These are phyloP conservation scores for sorghum (Sorghum bicolor) DNA, from an alignment of 176 grass and related monocot genomes.

Conservation along the genomic window DNA sequence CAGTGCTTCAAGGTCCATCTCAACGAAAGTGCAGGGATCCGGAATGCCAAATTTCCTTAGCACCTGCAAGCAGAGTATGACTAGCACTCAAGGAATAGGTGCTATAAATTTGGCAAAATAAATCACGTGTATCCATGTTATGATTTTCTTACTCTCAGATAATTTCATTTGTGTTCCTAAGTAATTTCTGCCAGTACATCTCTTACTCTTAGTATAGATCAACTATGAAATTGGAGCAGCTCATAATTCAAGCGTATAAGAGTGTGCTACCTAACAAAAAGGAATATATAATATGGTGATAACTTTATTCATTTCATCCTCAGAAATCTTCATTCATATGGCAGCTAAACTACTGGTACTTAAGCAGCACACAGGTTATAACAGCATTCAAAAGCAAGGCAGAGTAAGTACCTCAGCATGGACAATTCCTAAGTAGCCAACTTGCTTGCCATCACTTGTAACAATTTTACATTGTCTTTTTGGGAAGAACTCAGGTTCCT, in stretches of 20 bases:
- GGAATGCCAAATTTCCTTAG: slow-evolving; percentile 85
- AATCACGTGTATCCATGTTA: background rate
- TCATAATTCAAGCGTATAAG: background rate
- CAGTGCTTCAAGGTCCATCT: slow-evolving; percentile 76
- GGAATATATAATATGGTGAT: background rate
- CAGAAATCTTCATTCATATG: background rate
- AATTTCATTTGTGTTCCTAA: background rate
- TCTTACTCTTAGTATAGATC: background rate
- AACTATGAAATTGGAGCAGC: background rate
- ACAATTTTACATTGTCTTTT: slow-evolving; percentile 88
- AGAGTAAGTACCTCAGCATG: slow-evolving; percentile 64
- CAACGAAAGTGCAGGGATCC: slow-evolving; percentile 80
- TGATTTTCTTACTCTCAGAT: background rate
- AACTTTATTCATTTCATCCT: background rate
- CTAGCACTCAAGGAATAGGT: background rate
- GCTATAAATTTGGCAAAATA: background rate
- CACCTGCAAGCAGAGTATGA: slow-evolving; percentile 42
- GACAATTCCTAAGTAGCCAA: slow-evolving; percentile 85
- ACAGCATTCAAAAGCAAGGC: background rate
- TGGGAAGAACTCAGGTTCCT: slow-evolving; percentile 90
- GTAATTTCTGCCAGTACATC: background rate
- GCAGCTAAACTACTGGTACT: background rate
- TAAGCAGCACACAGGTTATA: background rate
- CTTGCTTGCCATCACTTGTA: slow-evolving; percentile 55
- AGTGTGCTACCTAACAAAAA: background rate